A percentile compares a stretch with the other conserved stretches of the same genome.
Conservation (phyloP, 495 filamentous ascomycete species). For the Aspergillus avenaceus region DNA sequence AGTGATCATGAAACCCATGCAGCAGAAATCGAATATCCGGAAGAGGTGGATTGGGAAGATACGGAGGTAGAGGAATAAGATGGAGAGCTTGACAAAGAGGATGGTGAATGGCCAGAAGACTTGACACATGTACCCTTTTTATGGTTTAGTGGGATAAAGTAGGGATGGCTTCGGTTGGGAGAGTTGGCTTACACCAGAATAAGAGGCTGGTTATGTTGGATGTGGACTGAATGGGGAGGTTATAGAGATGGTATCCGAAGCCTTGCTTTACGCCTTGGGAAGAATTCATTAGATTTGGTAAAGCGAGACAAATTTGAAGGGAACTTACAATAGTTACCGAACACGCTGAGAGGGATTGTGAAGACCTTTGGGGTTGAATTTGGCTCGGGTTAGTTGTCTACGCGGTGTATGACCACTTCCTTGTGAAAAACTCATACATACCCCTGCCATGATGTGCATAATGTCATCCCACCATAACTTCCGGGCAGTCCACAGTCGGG, state of each 20-base stretch:
- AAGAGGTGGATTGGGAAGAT: neutral
- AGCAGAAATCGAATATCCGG: neutral
- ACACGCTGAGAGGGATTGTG: neutral
- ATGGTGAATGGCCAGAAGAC: conserved; percentile 1
- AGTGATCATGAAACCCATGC: neutral
- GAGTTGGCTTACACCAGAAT: neutral
- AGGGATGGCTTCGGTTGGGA: too few species aligned
- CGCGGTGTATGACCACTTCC: too few species aligned
- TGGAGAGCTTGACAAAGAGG: conserved; percentile 5
- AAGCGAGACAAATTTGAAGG: neutral
- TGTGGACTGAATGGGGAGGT: neutral
- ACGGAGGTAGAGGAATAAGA: conserved; percentile 6
- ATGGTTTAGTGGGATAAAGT: neutral
- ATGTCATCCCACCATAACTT: neutral
- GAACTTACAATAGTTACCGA: neutral
- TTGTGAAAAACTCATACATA: too few species aligned
- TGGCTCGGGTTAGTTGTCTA: too few species aligned
- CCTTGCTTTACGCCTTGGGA: neutral
- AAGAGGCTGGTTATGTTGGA: neutral
- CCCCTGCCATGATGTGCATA: neutral
- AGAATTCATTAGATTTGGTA: neutral
- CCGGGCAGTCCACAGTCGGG: neutral
- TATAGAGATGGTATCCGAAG: neutral
- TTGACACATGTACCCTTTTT: neutral
- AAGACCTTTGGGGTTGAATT: too few species aligned